Conservation (phyloP, 768 basidiomycete genomes). For the Suillus hirtellus region DNA sequence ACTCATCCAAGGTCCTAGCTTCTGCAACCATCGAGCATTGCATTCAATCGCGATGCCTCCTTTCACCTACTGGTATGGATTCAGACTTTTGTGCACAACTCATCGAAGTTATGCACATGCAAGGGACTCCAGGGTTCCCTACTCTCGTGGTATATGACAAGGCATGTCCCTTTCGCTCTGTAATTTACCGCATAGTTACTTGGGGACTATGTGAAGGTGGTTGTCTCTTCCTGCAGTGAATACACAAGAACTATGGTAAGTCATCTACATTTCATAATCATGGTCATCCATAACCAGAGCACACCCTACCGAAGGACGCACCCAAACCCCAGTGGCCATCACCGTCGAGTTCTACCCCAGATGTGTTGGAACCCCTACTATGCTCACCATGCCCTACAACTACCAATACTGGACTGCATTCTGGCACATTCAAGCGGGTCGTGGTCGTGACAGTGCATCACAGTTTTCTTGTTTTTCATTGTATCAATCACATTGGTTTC, state of each 20-base stretch:
- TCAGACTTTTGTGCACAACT: slow-evolving; percentile 93
- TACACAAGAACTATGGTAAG: slow-evolving; percentile 89
- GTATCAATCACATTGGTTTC: too few relatives aligned
- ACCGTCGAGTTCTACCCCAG: slow-evolving; percentile 16
- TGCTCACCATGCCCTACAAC: slow-evolving; percentile 40
- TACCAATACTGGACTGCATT: too few relatives aligned
- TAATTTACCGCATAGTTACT: slow-evolving; percentile 36
- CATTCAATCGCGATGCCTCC: slow-evolving; percentile 84
- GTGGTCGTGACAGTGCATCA: too few relatives aligned
- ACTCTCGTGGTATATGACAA: slow-evolving; percentile 85
- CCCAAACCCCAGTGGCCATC: slow-evolving; percentile 20
- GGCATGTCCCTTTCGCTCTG: slow-evolving; percentile 40
- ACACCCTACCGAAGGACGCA: slow-evolving; percentile 62
- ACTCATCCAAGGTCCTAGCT: slow-evolving; percentile 46
- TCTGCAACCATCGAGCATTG: slow-evolving; percentile 83
- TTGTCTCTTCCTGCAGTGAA: slow-evolving; percentile 92
- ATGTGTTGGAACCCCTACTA: slow-evolving; percentile 34
- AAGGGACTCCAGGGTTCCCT: slow-evolving; percentile 88
- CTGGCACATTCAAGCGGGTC: too few relatives aligned
- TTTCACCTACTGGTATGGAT: slow-evolving; percentile 82
- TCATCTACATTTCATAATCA: slow-evolving; percentile 8
- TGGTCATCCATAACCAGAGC: slow-evolving; percentile 49
- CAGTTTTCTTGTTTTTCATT: too few relatives aligned
- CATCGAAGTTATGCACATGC: slow-evolving; percentile 62
- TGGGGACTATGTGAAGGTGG: slow-evolving; percentile 76